Conservation (phyloP, 2,329 filamentous ascomycete genomes). For the Colletotrichum filicis region DNA sequence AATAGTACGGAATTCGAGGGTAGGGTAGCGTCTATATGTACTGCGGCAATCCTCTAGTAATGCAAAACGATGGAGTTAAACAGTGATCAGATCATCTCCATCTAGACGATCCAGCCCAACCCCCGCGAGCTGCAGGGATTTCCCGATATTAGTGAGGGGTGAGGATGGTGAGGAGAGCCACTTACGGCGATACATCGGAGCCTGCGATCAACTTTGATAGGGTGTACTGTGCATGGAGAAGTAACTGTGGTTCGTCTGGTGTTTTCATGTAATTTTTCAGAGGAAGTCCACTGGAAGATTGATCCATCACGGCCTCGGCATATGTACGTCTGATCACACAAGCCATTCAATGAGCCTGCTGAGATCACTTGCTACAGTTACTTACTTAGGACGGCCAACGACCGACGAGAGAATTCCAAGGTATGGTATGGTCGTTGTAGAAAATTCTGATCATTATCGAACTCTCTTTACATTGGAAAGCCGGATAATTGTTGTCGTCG, state of each 20-base stretch:
- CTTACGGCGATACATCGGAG: conserved; percentile 24
- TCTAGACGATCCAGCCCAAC: not conserved
- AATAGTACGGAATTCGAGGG: too few species aligned
- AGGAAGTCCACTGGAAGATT: not conserved
- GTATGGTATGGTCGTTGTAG: too few species aligned
- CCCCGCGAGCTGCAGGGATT: conserved; percentile 5
- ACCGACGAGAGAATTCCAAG: not conserved
- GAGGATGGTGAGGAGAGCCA: not conserved
- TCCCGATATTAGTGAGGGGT: conserved; percentile 1
- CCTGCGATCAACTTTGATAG: not conserved
- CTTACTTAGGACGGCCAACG: not conserved
- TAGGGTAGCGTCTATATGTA: too few species aligned
- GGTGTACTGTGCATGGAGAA: too few species aligned
- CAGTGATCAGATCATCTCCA: conserved; percentile 32
- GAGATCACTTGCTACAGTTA: not conserved
- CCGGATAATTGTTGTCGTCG: not conserved
- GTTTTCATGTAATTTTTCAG: not conserved
- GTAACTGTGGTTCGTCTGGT: not conserved
- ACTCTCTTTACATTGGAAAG: not conserved
- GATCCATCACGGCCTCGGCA: not conserved
- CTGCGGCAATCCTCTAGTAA: too few species aligned
- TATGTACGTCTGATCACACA: not conserved
- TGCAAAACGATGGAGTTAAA: too few species aligned
- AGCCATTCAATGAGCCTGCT: not conserved
- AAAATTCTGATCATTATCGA: not conserved